Base-by-base conservation (phyloP, 345 rosid species). In the Lepidium sativum region DNA sequence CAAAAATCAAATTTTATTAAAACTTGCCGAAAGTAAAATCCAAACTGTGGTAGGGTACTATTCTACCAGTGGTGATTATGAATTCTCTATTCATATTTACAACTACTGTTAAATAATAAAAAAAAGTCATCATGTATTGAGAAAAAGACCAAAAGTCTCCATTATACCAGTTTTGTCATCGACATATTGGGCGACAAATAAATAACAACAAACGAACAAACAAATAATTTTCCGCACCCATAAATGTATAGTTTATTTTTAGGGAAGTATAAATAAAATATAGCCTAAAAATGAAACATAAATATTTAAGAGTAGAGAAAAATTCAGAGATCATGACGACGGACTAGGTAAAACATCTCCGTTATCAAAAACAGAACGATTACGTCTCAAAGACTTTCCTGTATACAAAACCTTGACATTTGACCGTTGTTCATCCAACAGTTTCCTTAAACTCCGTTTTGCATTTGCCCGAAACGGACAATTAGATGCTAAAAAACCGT, bases 391-490 rank as follows among this genome's bases (percentile, higher is more conserved):
- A 14, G 89, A 88, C 65, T 86, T 89, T 34, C 82, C 83, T 0
- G 83, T 89, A 25, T 92, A 92, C 80, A 92, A 70, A 61, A 81
- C 80, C 69, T 94, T 94, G 10, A 94, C 83, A 62, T 94, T 94
- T 1, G 95, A 79, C 9, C 80, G 72, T 33, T 94, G 97, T 31
- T 94, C 96, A 20, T 81, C 80, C 15, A 94, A 43, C 72, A 94
- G 65, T 74, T 77, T 90, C 45, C 73, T 81, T 10, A 94, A 68
- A 74, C 99, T 94, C 47, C 99, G 78, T 85, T 94, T 94, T 2
- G 99, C 99, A 20, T 90, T 90, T 31, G 87, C 63, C 48, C 97
- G 81, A 50, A 94, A 94, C 5, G 99, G 99, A 65, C 96, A 83
- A 53, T 88, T 74, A 0, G 96, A 76, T 7, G 87, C 84, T 25